Evolutionary conservation across 257 asterid genomes (phyloP), one percentile per base, ranked within the genome.

Genomic region (Ophiorrhiza pumila): DNA sequence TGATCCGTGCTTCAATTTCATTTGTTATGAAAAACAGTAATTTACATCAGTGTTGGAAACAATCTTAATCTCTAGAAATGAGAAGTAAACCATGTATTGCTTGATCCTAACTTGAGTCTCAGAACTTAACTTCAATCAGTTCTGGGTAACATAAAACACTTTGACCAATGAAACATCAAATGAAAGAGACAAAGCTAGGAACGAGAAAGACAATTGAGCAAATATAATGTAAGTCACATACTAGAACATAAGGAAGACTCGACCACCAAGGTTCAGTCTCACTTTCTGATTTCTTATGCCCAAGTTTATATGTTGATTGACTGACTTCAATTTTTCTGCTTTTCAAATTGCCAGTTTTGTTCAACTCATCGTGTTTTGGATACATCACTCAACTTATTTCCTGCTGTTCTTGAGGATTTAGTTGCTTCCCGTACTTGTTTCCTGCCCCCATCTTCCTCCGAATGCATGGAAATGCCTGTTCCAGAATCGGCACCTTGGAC

Each of bases 231-330:
- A 32, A 42, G 42, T 4, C 74, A 83, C 97, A 71, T 92, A 94
- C 99, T 31, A 90, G 87, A 77, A 87, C 96, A 71, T 83, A 91
- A 20, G 92, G 96, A 79, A 91, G 98, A 68, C 81, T 81, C 79
- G 39, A 74, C 99, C 99, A 94, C 99, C 97, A 94, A 23, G 71
- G 73, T 59, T 84, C 85, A 35, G 82, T 69, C 77, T 74, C 86
- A 70, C 71, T 79, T 74, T 52, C 73, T 58, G 77, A 61, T 35
- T 59, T 72, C 47, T 22, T 78, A 47, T 53, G 76, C 75, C 67
- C 83, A 43, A 50, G 41, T 53, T 68, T 49, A 22, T 71, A 74
- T 32, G 66, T 78, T 22, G 75, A 76, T 76, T 68, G 81, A 71
- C 76, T 71, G 17, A 56, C 76, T 43, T 71, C 83, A 77, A 63